Percentiles rank a stretch among this genome's conserved stretches.
Evolutionary conservation across 2,329 filamentous ascomycete species (phyloP).

Genomic region (Venturiaceae sp.): DNA sequence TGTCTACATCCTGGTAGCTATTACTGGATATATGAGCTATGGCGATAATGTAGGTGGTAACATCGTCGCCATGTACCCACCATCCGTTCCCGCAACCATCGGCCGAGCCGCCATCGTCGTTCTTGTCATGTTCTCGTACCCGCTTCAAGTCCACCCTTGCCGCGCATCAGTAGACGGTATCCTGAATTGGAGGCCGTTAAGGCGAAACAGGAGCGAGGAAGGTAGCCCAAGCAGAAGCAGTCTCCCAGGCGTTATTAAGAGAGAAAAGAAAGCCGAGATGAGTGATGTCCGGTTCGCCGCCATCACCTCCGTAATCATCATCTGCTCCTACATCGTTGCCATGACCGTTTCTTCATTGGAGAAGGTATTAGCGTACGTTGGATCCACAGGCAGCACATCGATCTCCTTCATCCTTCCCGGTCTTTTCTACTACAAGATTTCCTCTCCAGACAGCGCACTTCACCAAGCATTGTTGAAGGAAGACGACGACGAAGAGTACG

Average conservation of each 20-base stretch:
- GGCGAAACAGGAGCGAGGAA: conserved; percentile 5
- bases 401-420: conserved; percentile 97
- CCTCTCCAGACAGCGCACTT: conserved; percentile 73
- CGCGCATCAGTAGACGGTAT: conserved; percentile 91
- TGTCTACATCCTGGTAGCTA: conserved; percentile 83
- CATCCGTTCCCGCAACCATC: conserved; percentile 77
- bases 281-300: conserved; percentile 80
- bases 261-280: conserved; percentile 46
- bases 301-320: conserved; percentile 77
- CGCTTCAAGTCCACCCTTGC: conserved; percentile 91
- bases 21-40: conserved; percentile 93
- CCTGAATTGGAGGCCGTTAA: conserved; percentile 72
- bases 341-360: conserved; percentile 87
- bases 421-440: conserved; percentile 98
- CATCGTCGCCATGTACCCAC: conserved; percentile 82
- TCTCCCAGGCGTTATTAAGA: conserved; percentile 12
- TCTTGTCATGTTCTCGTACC: conserved; percentile 92
- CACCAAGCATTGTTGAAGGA: conserved; percentile 85
- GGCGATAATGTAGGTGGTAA: conserved; percentile 84
- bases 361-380: conserved; percentile 88
- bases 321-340: conserved; percentile 76
- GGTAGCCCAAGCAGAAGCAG: conserved; percentile 19
- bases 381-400: conserved; percentile 84
- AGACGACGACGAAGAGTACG: conserved; percentile 84
- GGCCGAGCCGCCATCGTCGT: conserved; percentile 92